Evolutionary conservation across 805 yeast genomes (phyloP).

Genomic region (Pichia ethanolica): DNA sequence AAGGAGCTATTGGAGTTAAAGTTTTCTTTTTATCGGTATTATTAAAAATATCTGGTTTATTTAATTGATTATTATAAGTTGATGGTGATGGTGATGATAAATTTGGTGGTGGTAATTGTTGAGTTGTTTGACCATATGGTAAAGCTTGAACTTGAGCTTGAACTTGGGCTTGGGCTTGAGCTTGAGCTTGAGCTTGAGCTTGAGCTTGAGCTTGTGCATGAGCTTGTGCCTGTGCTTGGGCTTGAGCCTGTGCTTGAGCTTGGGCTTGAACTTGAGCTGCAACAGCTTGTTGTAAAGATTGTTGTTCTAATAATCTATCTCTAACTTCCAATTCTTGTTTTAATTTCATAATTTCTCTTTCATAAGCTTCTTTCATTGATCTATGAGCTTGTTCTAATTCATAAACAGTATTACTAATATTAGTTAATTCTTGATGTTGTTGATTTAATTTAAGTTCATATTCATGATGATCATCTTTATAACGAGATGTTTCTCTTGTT

Average conservation of each 20-base stretch:
- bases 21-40: constrained; percentile 8
- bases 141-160: constrained; percentile 24
- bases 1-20: constrained; percentile 5
- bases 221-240: constrained; percentile 29
- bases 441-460: constrained; percentile 84
- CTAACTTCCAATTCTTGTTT: constrained; percentile 79
- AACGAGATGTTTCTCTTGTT: constrained; percentile 75
- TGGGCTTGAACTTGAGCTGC: constrained; percentile 12
- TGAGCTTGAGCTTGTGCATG: constrained; percentile 29
- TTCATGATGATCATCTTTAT: constrained; percentile 87
- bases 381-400: constrained; percentile 93
- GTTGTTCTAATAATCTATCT: constrained; percentile 50
- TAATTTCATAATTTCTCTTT: constrained; percentile 80
- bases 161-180: constrained; percentile 36
- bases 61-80: neutral
- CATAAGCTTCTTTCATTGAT: constrained; percentile 91
- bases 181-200: constrained; percentile 28
- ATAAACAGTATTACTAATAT: constrained; percentile 86
- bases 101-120: constrained; percentile 31
- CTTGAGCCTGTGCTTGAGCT: constrained; percentile 31
- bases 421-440: constrained; percentile 89
- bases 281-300: constrained; percentile 31
- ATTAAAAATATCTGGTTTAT: constrained; percentile 7
- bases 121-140: constrained; percentile 18
- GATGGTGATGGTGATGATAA: constrained; percentile 21